These are phyloP conservation scores for Lentinus brumalis DNA, from an alignment of 768 basidiomycete genomes.

Conservation along the genomic window DNA sequence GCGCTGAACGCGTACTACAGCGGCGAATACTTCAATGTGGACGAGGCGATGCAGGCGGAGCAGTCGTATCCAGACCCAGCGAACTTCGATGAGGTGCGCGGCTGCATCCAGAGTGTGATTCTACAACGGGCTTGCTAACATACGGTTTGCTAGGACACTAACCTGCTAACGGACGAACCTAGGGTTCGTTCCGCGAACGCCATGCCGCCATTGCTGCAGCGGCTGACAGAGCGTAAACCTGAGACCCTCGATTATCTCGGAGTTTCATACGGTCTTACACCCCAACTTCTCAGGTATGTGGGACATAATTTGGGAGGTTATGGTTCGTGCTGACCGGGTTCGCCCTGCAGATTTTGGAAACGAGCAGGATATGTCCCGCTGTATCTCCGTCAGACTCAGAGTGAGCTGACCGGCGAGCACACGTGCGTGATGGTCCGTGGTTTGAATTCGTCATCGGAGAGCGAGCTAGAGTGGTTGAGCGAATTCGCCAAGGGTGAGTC, in stretches of 20 bases:
- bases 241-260: conserved; percentile 93
- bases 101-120: background rate
- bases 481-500: conserved; percentile 83
- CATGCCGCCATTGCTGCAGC: conserved; percentile 93
- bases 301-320: background rate
- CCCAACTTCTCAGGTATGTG: conserved; percentile 71
- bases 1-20: conserved; percentile 89
- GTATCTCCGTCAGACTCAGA: conserved; percentile 90
- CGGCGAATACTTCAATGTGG: conserved; percentile 87
- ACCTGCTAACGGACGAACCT: conserved; percentile 78
- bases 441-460: conserved; percentile 63
- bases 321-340: background rate
- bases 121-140: background rate
- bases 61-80: conserved; percentile 62
- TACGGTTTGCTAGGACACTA: conserved; percentile 38
- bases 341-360: conserved; percentile 82
- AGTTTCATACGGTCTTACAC: conserved; percentile 93
- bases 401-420: conserved; percentile 95
- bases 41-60: conserved; percentile 61
- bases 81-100: conserved; percentile 49
- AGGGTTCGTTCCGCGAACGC: conserved; percentile 67
- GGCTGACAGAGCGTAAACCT: conserved; percentile 86
- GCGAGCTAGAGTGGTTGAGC: conserved; percentile 77
- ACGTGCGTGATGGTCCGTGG: conserved; percentile 94
- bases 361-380: conserved; percentile 88